Conservation (phyloP, 495 filamentous ascomycete genomes). For the Xylaria intraflava region DNA sequence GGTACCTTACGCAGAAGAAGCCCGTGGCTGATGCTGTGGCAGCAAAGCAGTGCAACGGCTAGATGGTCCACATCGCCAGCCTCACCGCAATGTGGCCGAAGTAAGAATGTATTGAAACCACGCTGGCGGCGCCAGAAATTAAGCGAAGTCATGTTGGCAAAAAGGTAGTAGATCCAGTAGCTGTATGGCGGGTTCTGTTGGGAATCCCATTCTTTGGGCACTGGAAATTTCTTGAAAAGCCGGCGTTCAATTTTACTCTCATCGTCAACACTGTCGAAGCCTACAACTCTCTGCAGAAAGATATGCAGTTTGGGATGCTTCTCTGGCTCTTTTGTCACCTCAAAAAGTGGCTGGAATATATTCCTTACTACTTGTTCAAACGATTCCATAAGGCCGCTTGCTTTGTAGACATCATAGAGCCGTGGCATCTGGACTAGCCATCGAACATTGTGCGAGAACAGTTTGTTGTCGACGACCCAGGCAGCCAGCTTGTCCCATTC, state of each 20-base stretch:
- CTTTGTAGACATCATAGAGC: slow-evolving; percentile 93
- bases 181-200: slow-evolving; percentile 96
- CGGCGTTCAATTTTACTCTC: slow-evolving; percentile 94
- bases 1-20: slow-evolving; percentile 90
- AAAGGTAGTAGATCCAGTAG: slow-evolving; percentile 98
- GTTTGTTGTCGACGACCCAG: slow-evolving; percentile 98
- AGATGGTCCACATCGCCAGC: slow-evolving; percentile 96
- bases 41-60: slow-evolving; percentile 84
- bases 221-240: slow-evolving; percentile 86
- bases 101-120: slow-evolving; percentile 91
- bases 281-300: slow-evolving; percentile 90
- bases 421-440: slow-evolving; percentile 96
- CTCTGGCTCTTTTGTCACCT: slow-evolving; percentile 80
- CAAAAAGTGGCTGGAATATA: slow-evolving; percentile 88
- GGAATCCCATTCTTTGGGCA: slow-evolving; percentile 78
- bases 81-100: slow-evolving; percentile 93
- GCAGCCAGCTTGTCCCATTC: slow-evolving; percentile 98
- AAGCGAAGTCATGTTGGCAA: slow-evolving; percentile 86
- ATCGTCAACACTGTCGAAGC: slow-evolving; percentile 96
- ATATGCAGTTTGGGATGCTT: slow-evolving; percentile 91
- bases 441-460: slow-evolving; percentile 94
- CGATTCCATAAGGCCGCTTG: slow-evolving; percentile 72
- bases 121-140: slow-evolving; percentile 86
- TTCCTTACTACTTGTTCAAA: slow-evolving; percentile 91
- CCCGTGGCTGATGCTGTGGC: slow-evolving; percentile 96